These are phyloP conservation scores for Candida silvicultrix DNA, from an alignment of 805 yeast genomes.

Conservation along the genomic window DNA sequence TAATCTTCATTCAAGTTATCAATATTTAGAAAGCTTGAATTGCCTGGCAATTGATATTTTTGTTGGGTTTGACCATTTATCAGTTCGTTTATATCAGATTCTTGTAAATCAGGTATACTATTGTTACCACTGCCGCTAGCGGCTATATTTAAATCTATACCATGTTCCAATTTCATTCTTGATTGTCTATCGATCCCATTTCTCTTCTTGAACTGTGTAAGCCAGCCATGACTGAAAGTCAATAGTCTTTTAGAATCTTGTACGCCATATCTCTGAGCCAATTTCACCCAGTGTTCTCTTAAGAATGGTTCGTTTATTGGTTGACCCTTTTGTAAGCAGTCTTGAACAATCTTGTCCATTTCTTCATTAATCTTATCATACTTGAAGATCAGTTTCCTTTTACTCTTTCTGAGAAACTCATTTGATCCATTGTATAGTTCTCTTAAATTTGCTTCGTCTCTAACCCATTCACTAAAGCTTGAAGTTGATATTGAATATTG, in stretches of 20 bases:
- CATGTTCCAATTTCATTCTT: constrained; percentile 1
- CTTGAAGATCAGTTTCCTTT: constrained; percentile 44
- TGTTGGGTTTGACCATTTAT: not conserved
- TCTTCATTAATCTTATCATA: constrained; percentile 53
- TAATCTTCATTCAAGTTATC: constrained; percentile 1
- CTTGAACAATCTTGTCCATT: constrained; percentile 48
- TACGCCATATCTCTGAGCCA: constrained; percentile 50
- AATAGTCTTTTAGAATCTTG: constrained; percentile 52
- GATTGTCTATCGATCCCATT: constrained; percentile 39
- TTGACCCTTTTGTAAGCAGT: constrained; percentile 34
- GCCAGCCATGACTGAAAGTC: constrained; percentile 58
- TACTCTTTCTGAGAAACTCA: constrained; percentile 23
- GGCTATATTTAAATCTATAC: too few relatives aligned
- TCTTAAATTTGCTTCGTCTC: constrained; percentile 45
- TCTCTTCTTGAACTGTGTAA: constrained; percentile 52
- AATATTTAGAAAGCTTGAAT: not conserved
- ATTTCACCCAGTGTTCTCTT: constrained; percentile 49
- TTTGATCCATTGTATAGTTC: constrained; percentile 33
- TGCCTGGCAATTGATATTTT: constrained; percentile 2
- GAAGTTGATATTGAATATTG: constrained; percentile 52
- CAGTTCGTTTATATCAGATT: too few relatives aligned
- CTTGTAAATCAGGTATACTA: too few relatives aligned
- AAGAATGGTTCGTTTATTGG: constrained; percentile 49
- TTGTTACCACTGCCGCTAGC: too few relatives aligned
- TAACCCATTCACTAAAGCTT: constrained; percentile 56